Evolutionary conservation across 2,329 filamentous ascomycete genomes (phyloP).

Genomic region (Fusarium musae): DNA sequence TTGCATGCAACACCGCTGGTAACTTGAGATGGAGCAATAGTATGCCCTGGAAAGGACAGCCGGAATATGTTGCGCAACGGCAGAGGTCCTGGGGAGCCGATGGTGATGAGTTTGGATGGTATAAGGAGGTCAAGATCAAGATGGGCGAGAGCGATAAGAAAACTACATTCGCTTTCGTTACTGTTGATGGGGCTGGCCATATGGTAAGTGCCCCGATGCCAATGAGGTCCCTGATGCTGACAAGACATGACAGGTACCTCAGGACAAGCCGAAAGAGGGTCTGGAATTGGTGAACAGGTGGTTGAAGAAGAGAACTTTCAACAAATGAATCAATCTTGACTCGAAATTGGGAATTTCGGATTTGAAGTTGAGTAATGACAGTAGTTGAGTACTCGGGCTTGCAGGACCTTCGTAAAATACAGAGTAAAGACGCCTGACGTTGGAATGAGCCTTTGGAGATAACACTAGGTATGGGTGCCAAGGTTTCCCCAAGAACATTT

Average conservation of each 20-base stretch:
- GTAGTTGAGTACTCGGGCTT: too few species aligned
- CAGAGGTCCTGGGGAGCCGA: conserved; percentile 8
- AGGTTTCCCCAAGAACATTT: neutral
- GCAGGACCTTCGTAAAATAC: fast-evolving
- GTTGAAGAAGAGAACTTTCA: conserved; percentile 16
- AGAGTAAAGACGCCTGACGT: fast-evolving
- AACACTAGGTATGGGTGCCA: neutral
- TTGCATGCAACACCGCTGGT: conserved; percentile 36
- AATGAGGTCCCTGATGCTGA: fast-evolving
- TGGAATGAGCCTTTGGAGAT: neutral
- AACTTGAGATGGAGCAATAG: conserved; percentile 33
- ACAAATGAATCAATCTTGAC: neutral
- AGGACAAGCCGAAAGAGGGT: conserved; percentile 9
- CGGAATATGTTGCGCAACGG: conserved; percentile 30
- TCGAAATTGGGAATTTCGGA: too few species aligned
- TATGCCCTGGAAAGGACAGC: conserved; percentile 30
- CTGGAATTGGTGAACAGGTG: conserved; percentile 13
- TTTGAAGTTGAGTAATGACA: too few species aligned
- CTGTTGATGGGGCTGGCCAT: conserved; percentile 27
- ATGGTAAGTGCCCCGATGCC: conserved; percentile 7
- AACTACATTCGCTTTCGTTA: conserved; percentile 23
- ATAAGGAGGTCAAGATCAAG: conserved; percentile 26
- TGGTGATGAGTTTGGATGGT: conserved; percentile 21
- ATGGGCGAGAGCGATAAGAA: conserved; percentile 2
- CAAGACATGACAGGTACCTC: neutral